Evolutionary conservation across 1,284 basidiomycete species (phyloP), one percentile per base, ranked within the genome.

Genomic region (Ustilago cynodontis): DNA sequence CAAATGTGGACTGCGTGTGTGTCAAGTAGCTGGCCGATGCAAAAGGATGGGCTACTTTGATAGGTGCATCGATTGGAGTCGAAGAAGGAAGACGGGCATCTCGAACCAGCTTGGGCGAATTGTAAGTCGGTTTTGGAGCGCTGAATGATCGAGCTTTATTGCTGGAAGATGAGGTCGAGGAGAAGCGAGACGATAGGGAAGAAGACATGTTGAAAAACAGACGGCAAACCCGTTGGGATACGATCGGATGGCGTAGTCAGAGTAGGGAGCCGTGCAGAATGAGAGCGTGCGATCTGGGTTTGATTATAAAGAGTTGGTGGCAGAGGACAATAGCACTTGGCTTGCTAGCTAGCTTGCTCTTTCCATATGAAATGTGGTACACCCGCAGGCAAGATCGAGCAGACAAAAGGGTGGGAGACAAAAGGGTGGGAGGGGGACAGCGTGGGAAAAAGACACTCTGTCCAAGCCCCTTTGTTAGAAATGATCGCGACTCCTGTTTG

Each of bases 41-140:
- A 22, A 59, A 64, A 3, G 67, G 67, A 52, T 57, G 57, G 2
- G 51, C 33, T 9, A 59, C 26, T 18, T 41, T 53, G 31, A 18
- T 20, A 11, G 45, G n/a, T 4, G 20, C 20, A 16, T 45, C 43
- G 35, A 37, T 3, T 13, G 9, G 35, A 37, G 35, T 37, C 20
- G 58, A 52, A 49, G 59, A 29, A 9, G 59, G 16, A 31, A 35
- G 53, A 20, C 13, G 26, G 13, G 68, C n/a, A 18, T 58, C 59
- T 29, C 56, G 57, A 1, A 68, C 61, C 11, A 70, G 60, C 59
- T 74, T 69, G 45, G 71, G 71, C 16, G 72, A 75, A 3, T 70
- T 66, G 53, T 41, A 75, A 6, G 55, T 64, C 9, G 72, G 72
- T 31, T 54, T 70, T 24, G 72, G 72, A 31, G 64, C 67, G 18